Evolutionary conservation across 148 eudicot genomes (phyloP).

Genomic region (Amaranthus hypochondriacus): DNA sequence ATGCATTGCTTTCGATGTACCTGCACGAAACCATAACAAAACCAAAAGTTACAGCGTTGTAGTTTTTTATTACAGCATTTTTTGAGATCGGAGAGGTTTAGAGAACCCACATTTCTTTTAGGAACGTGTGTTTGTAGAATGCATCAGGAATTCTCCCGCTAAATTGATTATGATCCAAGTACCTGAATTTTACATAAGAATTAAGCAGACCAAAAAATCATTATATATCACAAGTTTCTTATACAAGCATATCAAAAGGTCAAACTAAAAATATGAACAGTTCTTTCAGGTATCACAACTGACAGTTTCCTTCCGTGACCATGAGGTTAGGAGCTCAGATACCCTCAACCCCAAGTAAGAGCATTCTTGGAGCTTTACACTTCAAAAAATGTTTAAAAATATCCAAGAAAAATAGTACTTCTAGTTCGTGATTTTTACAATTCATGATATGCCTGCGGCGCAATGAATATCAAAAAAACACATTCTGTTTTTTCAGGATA

Average conservation of each 20-base stretch:
- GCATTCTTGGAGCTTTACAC: neutral
- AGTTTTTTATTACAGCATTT: neutral
- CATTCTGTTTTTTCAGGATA: neutral
- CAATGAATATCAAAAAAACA: neutral
- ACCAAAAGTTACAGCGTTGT: neutral
- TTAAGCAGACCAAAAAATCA: slow-evolving; percentile 1
- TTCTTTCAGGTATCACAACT: neutral
- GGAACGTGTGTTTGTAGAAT: slow-evolving; percentile 86
- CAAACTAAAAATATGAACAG: neutral
- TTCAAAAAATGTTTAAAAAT: no score
- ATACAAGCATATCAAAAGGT: neutral
- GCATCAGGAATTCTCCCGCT: slow-evolving; percentile 87
- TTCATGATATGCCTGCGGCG: neutral
- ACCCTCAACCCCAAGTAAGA: neutral
- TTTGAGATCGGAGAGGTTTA: neutral
- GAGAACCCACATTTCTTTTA: slow-evolving; percentile 83
- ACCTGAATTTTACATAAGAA: slow-evolving; percentile 40
- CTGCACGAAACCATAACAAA: slow-evolving; percentile 32
- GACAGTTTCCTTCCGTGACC: neutral
- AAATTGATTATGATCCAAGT: slow-evolving; percentile 96
- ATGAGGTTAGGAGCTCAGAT: neutral
- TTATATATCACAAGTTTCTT: neutral
- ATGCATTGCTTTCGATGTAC: slow-evolving; percentile 88
- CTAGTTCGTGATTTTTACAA: no score
- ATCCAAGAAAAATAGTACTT: no score